Percentiles rank a stretch among this genome's conserved stretches.
Conservation (phyloP, 2,329 filamentous ascomycete species). For the Calonectria multiphialidica region DNA sequence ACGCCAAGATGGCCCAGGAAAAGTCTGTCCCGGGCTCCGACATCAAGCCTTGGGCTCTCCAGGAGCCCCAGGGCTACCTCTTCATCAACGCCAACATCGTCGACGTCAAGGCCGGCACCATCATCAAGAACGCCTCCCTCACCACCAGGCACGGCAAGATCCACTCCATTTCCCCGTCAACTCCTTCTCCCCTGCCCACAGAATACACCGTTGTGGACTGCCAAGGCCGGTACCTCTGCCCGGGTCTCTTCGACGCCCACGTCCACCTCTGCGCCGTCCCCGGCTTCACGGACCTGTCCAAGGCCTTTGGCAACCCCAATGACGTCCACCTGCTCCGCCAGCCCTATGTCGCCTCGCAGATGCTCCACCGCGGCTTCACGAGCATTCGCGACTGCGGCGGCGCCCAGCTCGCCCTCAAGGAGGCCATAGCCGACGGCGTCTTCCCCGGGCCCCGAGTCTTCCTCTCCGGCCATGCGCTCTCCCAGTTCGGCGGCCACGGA, state of each 20-base stretch:
- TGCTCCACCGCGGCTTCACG: slow-evolving; percentile 69
- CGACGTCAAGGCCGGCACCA: slow-evolving; percentile 50
- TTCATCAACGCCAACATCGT: slow-evolving; percentile 60
- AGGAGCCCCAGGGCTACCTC: slow-evolving; percentile 39
- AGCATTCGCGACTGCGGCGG: slow-evolving; percentile 69
- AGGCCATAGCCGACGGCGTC: slow-evolving; percentile 66
- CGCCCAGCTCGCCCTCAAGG: slow-evolving; percentile 63
- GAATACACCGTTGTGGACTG: slow-evolving; percentile 34
- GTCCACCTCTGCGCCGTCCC: slow-evolving; percentile 48
- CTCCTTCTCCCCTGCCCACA: background rate
- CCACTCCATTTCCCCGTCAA: slow-evolving; percentile 36
- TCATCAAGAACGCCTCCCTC: slow-evolving; percentile 48
- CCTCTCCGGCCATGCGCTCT: slow-evolving; percentile 64
- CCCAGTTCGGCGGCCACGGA: slow-evolving; percentile 69
- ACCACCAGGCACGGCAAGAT: slow-evolving; percentile 51
- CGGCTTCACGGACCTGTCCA: slow-evolving; percentile 41
- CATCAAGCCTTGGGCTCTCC: slow-evolving; percentile 38
- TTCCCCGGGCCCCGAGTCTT: slow-evolving; percentile 67
- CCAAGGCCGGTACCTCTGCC: slow-evolving; percentile 43
- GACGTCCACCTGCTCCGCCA: slow-evolving; percentile 56
- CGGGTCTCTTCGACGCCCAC: slow-evolving; percentile 48
- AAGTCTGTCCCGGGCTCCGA: slow-evolving; percentile 14
- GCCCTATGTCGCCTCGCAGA: slow-evolving; percentile 59
- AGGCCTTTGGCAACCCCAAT: slow-evolving; percentile 45
- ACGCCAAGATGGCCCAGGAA: slow-evolving; percentile 14